Base-by-base conservation (phyloP, 805 yeast species). In the Kodamaea leandrae region DNA sequence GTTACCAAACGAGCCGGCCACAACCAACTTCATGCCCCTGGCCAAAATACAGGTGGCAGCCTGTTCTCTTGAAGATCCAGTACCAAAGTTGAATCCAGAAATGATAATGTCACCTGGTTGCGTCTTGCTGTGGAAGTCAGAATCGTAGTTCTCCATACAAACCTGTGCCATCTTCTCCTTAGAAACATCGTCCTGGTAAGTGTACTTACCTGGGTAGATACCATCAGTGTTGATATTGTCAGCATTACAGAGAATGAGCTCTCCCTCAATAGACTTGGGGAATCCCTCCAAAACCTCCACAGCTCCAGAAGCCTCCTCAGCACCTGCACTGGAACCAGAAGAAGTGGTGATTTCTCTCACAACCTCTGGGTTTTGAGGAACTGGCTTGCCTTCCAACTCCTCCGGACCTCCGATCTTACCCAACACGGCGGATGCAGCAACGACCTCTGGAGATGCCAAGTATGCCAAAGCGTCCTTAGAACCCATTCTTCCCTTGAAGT, bases 401-500 rank as follows among this genome's bases (percentile, higher is more conserved):
- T 81, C 91, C 2, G 97, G 97, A 32, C 89, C 83, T 18, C 90
- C 96, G 57, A 93, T 93, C 56, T 83, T 82, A 45, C 99, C 99
- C 48, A 86, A 68, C n/a, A 91, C 80, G 2, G 99, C 99, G 45
- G 96, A 86, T 1, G 99, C 98, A 37, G 99, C 98, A 44, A 93
- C 99, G 18, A 93, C 96, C 50, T 90, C 96, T 4, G 99, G 99
- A 1, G 97, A 89, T 0, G 96, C 96, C 50, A 93, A 76, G 63
- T 85, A 93, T 0, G 99, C 99, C 46, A 89, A 71, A 0, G 99
- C 99, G 54, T 93, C 97, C 53, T 84, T 85, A 6, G 96, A 84
- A 6, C 99, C 99, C 99, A 93, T 93, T 70, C 99, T 82, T 47
- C 99, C 99, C 69, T 93, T 93, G 77, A 93, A 93, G 68, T 93